A percentile compares a stretch with the other conserved stretches of the same genome.
Conservation (phyloP, 78 protist genomes). For the Bigelowiella natans region DNA sequence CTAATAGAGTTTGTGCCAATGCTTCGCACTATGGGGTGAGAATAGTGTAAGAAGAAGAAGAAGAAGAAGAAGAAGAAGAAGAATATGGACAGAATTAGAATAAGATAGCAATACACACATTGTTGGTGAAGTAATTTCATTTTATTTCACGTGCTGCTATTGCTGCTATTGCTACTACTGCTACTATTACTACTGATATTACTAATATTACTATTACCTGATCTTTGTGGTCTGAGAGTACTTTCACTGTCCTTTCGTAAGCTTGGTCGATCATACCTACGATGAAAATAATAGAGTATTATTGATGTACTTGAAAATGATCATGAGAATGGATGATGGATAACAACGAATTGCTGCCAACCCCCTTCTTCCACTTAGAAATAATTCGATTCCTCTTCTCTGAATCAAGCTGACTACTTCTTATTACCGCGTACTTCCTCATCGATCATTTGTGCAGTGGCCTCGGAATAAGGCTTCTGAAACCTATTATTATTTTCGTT, state of each 20-base stretch:
- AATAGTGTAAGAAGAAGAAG: neutral
- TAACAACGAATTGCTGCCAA: neutral
- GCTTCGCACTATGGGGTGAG: neutral
- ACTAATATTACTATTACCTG: too few species aligned
- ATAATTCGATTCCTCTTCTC: neutral
- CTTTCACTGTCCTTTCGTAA: neutral
- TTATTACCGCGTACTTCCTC: neutral
- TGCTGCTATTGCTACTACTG: too few species aligned
- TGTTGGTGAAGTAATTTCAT: too few species aligned
- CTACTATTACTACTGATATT: too few species aligned
- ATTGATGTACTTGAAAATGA: neutral
- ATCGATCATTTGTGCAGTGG: slow-evolving; percentile 5
- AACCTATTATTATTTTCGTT: too few species aligned
- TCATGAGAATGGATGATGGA: neutral
- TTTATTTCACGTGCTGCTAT: too few species aligned
- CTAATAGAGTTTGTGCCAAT: neutral
- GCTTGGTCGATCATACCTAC: neutral
- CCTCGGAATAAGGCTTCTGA: neutral
- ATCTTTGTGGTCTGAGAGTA: neutral
- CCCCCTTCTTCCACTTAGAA: neutral
- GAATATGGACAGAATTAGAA: too few species aligned
- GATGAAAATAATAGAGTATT: neutral
- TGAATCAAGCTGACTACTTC: neutral
- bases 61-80: too few species aligned
- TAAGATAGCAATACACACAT: too few species aligned